Conservation (phyloP, 139 green algal species). For the Chlorella sp. region DNA sequence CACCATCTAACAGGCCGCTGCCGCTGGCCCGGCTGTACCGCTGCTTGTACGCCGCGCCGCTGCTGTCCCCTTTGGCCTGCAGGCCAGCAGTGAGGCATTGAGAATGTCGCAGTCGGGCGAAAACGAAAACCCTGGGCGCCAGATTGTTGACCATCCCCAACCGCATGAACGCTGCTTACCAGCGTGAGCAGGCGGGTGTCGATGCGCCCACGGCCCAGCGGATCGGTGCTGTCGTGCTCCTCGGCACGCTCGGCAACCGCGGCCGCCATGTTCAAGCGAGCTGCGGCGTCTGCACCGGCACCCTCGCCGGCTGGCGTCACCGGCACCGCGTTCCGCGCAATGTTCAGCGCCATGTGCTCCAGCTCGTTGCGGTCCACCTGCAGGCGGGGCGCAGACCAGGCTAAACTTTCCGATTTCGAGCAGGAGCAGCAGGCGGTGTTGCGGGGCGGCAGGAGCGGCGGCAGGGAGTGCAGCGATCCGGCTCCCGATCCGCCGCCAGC, state of each 20-base stretch:
- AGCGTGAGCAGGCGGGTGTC: conserved; percentile 42
- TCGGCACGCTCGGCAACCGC: conserved; percentile 16
- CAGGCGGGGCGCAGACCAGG: too few species aligned
- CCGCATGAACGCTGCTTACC: conserved; percentile 44
- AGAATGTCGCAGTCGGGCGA: too few species aligned
- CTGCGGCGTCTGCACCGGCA: conserved; percentile 4
- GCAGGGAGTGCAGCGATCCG: too few species aligned
- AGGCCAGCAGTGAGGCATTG: not conserved
- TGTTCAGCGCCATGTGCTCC: conserved; percentile 47
- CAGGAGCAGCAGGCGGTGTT: too few species aligned
- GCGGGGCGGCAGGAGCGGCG: too few species aligned
- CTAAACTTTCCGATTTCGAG: too few species aligned
- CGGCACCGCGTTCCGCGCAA: conserved; percentile 41
- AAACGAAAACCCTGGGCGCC: too few species aligned
- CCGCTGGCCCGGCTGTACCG: not conserved
- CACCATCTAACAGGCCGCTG: not conserved
- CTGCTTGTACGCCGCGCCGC: not conserved
- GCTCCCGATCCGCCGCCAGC: not conserved
- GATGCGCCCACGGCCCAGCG: conserved; percentile 60
- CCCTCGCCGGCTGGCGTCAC: conserved; percentile 34
- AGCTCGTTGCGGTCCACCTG: conserved; percentile 46
- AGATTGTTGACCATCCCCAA: too few species aligned
- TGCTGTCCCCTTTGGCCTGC: not conserved
- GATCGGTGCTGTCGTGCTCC: conserved; percentile 48
- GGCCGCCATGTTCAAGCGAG: not conserved